Evolutionary conservation across 805 yeast genomes (phyloP), one percentile per base, ranked within the genome.

Genomic region (Wickerhamomyces queroliae): DNA sequence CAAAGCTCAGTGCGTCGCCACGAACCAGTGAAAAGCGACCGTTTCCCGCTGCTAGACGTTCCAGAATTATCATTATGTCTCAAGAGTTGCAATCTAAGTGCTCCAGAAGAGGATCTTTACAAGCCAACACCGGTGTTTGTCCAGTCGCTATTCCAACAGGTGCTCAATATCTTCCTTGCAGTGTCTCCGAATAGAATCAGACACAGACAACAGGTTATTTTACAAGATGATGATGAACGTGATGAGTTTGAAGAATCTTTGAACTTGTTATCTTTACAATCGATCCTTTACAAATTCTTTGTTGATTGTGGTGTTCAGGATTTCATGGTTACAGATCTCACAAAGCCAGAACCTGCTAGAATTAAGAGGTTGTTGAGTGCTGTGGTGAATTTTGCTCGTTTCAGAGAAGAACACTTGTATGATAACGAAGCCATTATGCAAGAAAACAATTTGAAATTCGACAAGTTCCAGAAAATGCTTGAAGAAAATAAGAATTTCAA

Each of bases 321-420:
- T 58, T 84, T 88, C 53, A 74, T 79, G 32, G 66, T 88, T 37
- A 68, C 75, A 63, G 96, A 89, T 62, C 64, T 89, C 23, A 67
- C 76, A 42, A 78, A 78, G 47, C 96, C 96, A 1, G 95, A 88
- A n/a, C 66, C 84, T 0, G 61, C 58, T 28, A 66, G 95, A 42
- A 68, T 77, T 1, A 65, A 78, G 45, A 64, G 91, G 35, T 68
- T 87, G 17, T 59, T 88, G 21, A 86, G 95, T 55, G 93, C 93
- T 1, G 78, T 88, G 36, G 83, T 88, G 18, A 89, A 89, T 56
- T 89, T 77, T 67, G 95, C 95, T 1, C 65, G 91, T 41, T 88
- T 84, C 53, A 71, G 95, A 48, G 95, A 86, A 49, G 87, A 80
- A 47, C 79, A 84, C 43, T 73, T 80, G 56, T 70, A 67, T 19